Evolutionary conservation across 352 stramenopile genomes (phyloP), one percentile per base, ranked within the genome.

Genomic region (Phytopythium montanum): DNA sequence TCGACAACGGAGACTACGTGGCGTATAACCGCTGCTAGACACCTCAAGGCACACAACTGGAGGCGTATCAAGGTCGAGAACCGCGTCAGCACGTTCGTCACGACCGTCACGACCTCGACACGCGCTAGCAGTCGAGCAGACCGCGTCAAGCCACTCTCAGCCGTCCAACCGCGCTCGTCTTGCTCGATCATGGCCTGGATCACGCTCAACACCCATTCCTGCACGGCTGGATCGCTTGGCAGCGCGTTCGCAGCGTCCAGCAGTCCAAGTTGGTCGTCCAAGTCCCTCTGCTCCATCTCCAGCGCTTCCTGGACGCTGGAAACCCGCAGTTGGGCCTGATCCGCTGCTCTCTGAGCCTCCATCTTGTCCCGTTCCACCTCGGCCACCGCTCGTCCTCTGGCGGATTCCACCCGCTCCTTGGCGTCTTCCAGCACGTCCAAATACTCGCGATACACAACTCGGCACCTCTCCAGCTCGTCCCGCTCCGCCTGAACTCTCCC

Each of bases 191-290:
- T 53, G 0, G 51, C 60, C 3, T 56, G 26, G 18, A 81, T 63
- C 3, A 55, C 59, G 8, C 8, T 44, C 6, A 81, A 9, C 14
- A 72, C 38, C 72, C 72, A 81, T 2, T 44, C 58, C 38, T 78
- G 72, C 12, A 81, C 57, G 4, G 68, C 62, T 34, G 54, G 39
- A 23, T 81, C 72, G 25, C 66, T 78, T 0, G 67, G 60, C 31
- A 74, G 70, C 23, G 73, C 62, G 21, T 66, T 42, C 0, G 69
- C 72, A 3, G 67, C 54, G 49, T 72, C 66, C 5, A 81, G 38
- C 13, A 81, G 54, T 28, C 69, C 69, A 9, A 56, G 71, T 50
- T 74, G 60, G 39, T 74, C 59, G 36, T 59, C 44, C 29, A 76
- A 39, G 16, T 59, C 60, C n/a, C 69, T 49, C n/a, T 74, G 64